A percentile compares a stretch with the other conserved stretches of the same genome.
Conservation (phyloP, 164 flowering plant genomes). For the Nymphaea thermarum region DNA sequence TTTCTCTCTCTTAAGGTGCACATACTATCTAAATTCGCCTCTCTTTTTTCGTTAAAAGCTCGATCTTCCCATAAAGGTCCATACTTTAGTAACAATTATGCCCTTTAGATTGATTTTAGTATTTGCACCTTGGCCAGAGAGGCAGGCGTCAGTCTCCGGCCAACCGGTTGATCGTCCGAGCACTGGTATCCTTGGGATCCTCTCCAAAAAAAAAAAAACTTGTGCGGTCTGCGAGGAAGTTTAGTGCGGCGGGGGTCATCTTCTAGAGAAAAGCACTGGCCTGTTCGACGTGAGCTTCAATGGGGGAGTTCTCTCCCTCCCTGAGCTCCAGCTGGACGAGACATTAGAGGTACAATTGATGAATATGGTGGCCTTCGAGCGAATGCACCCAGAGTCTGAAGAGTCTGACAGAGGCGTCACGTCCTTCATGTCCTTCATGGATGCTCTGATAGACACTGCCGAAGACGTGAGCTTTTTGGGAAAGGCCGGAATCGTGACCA, state of each 20-base stretch:
- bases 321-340: slow-evolving; percentile 26
- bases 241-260: slow-evolving; percentile 40
- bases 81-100: too few relatives aligned
- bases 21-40: too few relatives aligned
- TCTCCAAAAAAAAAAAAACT: too few relatives aligned
- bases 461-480: slow-evolving; percentile 33
- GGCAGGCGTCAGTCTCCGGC: too few relatives aligned
- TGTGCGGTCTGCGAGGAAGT: slow-evolving; percentile 20
- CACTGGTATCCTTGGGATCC: too few relatives aligned
- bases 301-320: slow-evolving; percentile 35
- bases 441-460: slow-evolving; percentile 34
- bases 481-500: slow-evolving; percentile 30
- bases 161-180: too few relatives aligned
- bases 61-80: too few relatives aligned
- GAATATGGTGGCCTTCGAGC: slow-evolving; percentile 52
- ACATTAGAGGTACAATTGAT: slow-evolving; percentile 28
- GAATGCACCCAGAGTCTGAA: slow-evolving; percentile 37
- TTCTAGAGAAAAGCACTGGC: slow-evolving; percentile 21
- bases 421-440: slow-evolving; percentile 44
- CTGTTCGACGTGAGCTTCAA: slow-evolving; percentile 33
- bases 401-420: slow-evolving; percentile 41
- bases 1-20: too few relatives aligned
- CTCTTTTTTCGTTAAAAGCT: too few relatives aligned
- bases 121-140: too few relatives aligned
- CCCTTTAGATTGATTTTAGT: too few relatives aligned